A percentile compares a stretch with the other conserved stretches of the same genome.
These are phyloP conservation scores for Teratosphaeria epicoccoides DNA, from an alignment of 2,329 filamentous ascomycete species.

Conservation along the genomic window DNA sequence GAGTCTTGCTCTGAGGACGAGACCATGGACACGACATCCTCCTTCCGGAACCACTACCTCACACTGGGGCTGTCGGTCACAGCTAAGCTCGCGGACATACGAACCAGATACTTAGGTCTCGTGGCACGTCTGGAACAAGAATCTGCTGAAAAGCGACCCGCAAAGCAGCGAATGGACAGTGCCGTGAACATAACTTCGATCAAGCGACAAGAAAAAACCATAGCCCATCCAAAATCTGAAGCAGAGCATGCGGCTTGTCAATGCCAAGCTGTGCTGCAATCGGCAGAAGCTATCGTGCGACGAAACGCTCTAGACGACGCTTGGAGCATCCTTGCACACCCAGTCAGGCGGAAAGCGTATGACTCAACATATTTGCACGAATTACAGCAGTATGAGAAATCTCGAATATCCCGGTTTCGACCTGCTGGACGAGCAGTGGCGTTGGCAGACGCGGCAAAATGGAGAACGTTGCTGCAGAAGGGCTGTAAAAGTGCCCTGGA, in stretches of 20 bases:
- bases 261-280: neutral
- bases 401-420: neutral
- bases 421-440: neutral
- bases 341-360: constrained; percentile 2
- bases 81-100: neutral
- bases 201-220: neutral
- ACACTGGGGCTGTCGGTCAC: constrained; percentile 1
- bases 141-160: neutral
- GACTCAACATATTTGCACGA: neutral
- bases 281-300: neutral
- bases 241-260: neutral
- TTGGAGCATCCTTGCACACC: constrained; percentile 1
- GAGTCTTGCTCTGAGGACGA: neutral
- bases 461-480: neutral
- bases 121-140: neutral
- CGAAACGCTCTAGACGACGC: constrained; percentile 1
- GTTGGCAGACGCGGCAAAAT: neutral
- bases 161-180: neutral
- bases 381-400: constrained; percentile 1
- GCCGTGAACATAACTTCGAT: neutral
- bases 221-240: neutral
- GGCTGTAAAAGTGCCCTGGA: neutral
- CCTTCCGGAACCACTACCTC: constrained; percentile 4
- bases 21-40: neutral
- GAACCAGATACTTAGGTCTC: neutral